Evolutionary conservation across 2,329 filamentous ascomycete species (phyloP), one percentile per base, ranked within the genome.

Genomic region (Leptographium procerum): DNA sequence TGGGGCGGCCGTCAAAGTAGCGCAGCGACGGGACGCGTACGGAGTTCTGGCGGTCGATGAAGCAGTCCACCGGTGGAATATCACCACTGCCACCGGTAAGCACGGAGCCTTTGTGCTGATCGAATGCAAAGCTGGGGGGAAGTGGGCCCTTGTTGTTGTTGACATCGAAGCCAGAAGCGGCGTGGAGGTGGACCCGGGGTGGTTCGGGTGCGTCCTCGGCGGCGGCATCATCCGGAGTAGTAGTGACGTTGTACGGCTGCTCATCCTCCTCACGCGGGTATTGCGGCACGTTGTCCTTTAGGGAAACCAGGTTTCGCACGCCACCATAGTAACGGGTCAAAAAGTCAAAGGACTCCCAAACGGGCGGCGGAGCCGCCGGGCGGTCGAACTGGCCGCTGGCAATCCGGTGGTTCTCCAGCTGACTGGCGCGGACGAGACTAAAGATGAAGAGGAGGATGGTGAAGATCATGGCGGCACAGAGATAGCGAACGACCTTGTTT

Each of bases 291-390:
- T 91, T 92, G 53, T 88, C 76, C 16, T 77, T 70, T 29, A 84
- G 73, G 0, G 83, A 72, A 0, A 88, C 82, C 61, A 99, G 68
- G 0, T 81, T 87, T 63, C 86, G 80, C 60, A 99, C 79, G 1
- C 94, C 94, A 16, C 91, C 92, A 69, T 96, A 94, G 69, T 96
- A 99, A 62, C 91, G 81, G 61, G 86, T 86, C 61, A 99, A 71
- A 66, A 96, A 95, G 0, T 85, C 83, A 68, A 95, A 97, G 11
- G 80, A 82, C 69, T 95, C 89, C 91, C 91, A 97, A 6, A 81
- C 72, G 0, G 85, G 83, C 14, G 89, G 88, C 24, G 84, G 81
- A 0, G 81, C 71, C 0, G 83, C 78, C 14, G 79, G 79, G 63
- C 84, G 83, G 19, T 82, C 79, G 31, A 87, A 68, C 59, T 77